Percentiles rank a stretch among this genome's conserved stretches.
Conservation (phyloP, 78 protist genomes). For the Polysphondylium violaceum region DNA sequence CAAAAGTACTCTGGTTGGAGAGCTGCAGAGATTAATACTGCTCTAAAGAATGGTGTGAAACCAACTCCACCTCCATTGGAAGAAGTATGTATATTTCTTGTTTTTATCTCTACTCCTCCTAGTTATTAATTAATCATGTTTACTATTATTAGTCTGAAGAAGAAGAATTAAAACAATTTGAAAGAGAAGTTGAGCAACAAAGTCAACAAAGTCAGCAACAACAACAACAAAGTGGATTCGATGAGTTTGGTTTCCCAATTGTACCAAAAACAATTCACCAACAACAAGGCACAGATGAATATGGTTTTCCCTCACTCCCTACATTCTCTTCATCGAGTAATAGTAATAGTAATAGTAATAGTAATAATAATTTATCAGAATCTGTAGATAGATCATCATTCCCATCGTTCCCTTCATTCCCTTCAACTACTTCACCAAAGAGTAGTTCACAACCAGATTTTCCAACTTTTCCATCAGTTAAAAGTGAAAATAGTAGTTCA, state of each 20-base stretch:
- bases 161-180: slow-evolving; percentile 20
- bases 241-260: slow-evolving; percentile 2
- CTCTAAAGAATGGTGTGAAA: slow-evolving; percentile 77
- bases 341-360: neutral
- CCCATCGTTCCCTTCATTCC: slow-evolving; percentile 54
- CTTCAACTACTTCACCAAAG: neutral
- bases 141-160: neutral
- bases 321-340: neutral
- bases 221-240: neutral
- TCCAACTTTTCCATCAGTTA: slow-evolving; percentile 18
- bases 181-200: slow-evolving; percentile 7
- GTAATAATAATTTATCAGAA: no score
- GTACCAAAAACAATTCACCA: slow-evolving; percentile 18
- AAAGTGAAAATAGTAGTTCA: neutral
- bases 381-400: neutral
- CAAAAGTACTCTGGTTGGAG: slow-evolving; percentile 85
- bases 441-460: neutral
- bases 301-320: slow-evolving; percentile 21
- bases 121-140: no score
- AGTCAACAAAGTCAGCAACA: neutral
- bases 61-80: slow-evolving; percentile 73
- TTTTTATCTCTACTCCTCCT: no score
- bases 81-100: neutral
- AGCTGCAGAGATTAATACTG: slow-evolving; percentile 82
- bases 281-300: neutral